A percentile compares a stretch with the other conserved stretches of the same genome.
These are phyloP conservation scores for Cupressus sempervirens DNA, from an alignment of 75 land plant genomes.

Conservation along the genomic window DNA sequence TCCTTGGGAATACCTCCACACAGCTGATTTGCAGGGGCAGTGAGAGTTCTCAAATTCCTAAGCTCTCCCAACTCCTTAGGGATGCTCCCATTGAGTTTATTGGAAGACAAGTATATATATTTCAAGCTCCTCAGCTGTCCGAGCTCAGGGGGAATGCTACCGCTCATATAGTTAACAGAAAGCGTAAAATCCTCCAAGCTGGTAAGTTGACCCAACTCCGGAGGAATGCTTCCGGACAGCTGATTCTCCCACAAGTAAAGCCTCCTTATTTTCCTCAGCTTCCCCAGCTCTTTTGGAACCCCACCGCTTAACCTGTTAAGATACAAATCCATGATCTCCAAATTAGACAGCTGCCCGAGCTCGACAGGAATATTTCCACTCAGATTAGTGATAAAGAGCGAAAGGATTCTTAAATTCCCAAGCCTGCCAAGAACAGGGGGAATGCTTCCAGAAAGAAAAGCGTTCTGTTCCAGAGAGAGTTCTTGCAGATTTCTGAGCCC, in stretches of 20 bases:
- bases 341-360: conserved; percentile 24
- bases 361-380: conserved; percentile 31
- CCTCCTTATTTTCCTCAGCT: conserved; percentile 5
- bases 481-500: not conserved
- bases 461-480: not conserved
- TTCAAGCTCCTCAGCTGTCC: conserved; percentile 2
- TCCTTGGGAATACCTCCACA: not conserved
- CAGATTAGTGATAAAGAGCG: conserved; percentile 31
- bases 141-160: conserved; percentile 15
- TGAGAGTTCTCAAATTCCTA: not conserved
- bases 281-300: conserved; percentile 35
- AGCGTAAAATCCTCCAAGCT: conserved; percentile 7
- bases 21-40: not conserved
- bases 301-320: conserved; percentile 23
- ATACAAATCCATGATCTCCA: conserved; percentile 27
- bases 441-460: conserved; percentile 28
- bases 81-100: conserved; percentile 23
- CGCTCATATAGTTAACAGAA: conserved; percentile 15
- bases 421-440: conserved; percentile 36
- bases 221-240: conserved; percentile 46
- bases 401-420: conserved; percentile 20
- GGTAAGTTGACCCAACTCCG: conserved; percentile 18
- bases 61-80: conserved; percentile 13
- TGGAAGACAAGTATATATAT: conserved; percentile 3
- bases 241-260: conserved; percentile 29